These are phyloP conservation scores for Blastocystis sp. DNA, from an alignment of 352 stramenopile genomes.

Conservation along the genomic window DNA sequence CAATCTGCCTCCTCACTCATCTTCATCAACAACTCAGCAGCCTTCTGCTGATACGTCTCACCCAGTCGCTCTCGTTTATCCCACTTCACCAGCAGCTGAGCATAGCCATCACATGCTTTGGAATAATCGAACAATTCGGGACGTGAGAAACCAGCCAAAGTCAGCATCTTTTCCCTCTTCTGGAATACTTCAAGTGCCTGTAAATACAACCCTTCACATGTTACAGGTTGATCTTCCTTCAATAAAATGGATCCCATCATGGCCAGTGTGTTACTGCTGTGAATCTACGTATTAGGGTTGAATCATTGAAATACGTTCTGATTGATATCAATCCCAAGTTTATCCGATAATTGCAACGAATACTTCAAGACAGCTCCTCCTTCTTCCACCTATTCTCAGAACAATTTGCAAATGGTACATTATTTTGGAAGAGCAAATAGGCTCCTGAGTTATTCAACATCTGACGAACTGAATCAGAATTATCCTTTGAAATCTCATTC, in stretches of 20 bases:
- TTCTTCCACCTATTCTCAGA: not conserved
- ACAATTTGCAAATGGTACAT: not conserved
- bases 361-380: constrained; percentile 20
- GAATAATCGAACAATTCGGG: constrained; percentile 33
- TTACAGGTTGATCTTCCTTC: constrained; percentile 39
- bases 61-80: constrained; percentile 41
- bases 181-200: constrained; percentile 29
- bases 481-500: not conserved
- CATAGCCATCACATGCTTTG: constrained; percentile 30
- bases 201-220: constrained; percentile 27
- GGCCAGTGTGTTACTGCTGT: constrained; percentile 20
- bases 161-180: constrained; percentile 35
- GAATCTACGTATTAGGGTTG: not conserved
- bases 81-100: constrained; percentile 24
- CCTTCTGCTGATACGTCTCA: constrained; percentile 49
- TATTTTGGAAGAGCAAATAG: not conserved
- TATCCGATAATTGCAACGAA: constrained; percentile 5
- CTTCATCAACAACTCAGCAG: constrained; percentile 27
- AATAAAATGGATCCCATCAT: constrained; percentile 17
- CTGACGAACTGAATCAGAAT: not conserved
- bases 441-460: constrained; percentile 2
- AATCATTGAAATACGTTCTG: constrained; percentile 19
- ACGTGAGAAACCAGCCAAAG: not conserved
- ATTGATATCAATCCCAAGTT: not conserved
- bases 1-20: constrained; percentile 31